Base-by-base conservation (phyloP, 306 rosid species). In the Sesbania bispinosa region DNA sequence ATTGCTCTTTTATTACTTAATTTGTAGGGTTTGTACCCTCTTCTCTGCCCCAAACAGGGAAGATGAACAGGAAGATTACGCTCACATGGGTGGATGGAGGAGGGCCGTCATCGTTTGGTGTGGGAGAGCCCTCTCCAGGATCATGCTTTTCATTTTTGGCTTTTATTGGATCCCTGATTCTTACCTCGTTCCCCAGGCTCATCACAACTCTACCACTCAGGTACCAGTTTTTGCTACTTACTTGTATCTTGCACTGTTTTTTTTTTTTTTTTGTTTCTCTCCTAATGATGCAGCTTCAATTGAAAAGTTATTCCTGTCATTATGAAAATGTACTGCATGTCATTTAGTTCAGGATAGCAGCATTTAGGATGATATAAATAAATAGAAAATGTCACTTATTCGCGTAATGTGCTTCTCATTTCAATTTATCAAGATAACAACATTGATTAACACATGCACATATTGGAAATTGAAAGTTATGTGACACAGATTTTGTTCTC, bases 71-170 rank as follows among this genome's bases (percentile, higher is more conserved):
- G 99, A 95, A 51, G 92, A 89, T 62, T 91, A 89, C 26, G 92
- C 99, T 27, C 97, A 91, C 63, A 41, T 91, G 88, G 82, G 67
- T 7, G 99, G 97, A 0, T 88, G 96, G 96, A 84, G 93, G 67
- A 81, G 96, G 71, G 42, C 60, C 4, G 89, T 88, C 47, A 89
- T 91, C 29, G 81, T 89, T 63, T 32, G 19, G 41, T 82, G 81
- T 71, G 99, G 99, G 9, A 87, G 85, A 65, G 77, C 73, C 2
- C 76, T 88, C n/a, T 89, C 99, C 8, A 89, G 99, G 63, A n/a
- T n/a, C 50, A 50, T 95, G 86, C 88, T 95, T 26, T 86, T 88
- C 63, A 27, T 85, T 62, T 65, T 95, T n/a, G 99, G 97, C 30
- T 95, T 95, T 76, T 95, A 89, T 88, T 89, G 99, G 99, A 91